A percentile compares a stretch with the other conserved stretches of the same genome.
Conservation (phyloP, 306 rosid genomes). For the Lathyrus oleraceus region DNA sequence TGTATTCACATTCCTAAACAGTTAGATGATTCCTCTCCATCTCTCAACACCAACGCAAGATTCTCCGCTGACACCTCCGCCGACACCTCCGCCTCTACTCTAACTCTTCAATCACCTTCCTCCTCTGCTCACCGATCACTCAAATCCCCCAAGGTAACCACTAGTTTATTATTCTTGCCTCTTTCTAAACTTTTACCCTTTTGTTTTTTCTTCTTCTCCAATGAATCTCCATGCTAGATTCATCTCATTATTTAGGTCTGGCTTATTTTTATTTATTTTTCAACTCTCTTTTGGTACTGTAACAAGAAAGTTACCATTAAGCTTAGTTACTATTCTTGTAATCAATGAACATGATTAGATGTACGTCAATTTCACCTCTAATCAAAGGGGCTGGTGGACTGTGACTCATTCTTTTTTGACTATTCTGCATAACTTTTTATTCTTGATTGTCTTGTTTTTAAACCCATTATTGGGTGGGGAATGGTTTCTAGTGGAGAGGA, state of each 20-base stretch:
- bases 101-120: slow-evolving; percentile 63
- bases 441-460: slow-evolving; percentile 53
- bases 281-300: background rate
- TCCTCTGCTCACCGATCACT: slow-evolving; percentile 64
- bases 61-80: slow-evolving; percentile 46
- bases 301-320: slow-evolving; percentile 19
- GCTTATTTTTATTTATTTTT: background rate
- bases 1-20: slow-evolving; percentile 68
- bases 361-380: slow-evolving; percentile 24
- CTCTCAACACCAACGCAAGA: slow-evolving; percentile 39
- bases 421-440: slow-evolving; percentile 41
- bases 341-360: slow-evolving; percentile 16
- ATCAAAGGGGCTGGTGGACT: slow-evolving; percentile 39
- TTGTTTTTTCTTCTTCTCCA: slow-evolving; percentile 12
- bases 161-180: background rate
- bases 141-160: slow-evolving; percentile 71
- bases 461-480: slow-evolving; percentile 42
- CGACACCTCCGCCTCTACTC: slow-evolving; percentile 41
- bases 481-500: slow-evolving; percentile 50
- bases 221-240: slow-evolving; percentile 53
- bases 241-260: slow-evolving; percentile 20
- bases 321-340: slow-evolving; percentile 1
- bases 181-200: slow-evolving; percentile 18
- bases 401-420: slow-evolving; percentile 44
- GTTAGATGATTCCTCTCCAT: slow-evolving; percentile 49